Evolutionary conservation across 2,329 filamentous ascomycete genomes (phyloP).

Genomic region (Cladorrhinum sp.): DNA sequence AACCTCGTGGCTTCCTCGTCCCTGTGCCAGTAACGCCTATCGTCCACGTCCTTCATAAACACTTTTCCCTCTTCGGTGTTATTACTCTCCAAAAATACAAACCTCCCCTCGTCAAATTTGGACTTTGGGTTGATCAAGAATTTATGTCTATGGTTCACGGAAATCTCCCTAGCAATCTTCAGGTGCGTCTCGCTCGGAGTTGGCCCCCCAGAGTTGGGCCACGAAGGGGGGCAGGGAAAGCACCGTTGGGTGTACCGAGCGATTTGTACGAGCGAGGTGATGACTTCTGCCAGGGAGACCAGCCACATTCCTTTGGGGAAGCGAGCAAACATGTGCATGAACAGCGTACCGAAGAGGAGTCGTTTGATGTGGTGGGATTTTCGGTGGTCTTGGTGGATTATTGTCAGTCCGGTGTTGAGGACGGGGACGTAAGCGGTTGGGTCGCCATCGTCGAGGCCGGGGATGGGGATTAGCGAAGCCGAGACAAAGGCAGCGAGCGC

Average conservation of each 20-base stretch:
- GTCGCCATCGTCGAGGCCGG: background rate
- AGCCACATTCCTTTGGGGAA: slow-evolving; percentile 15
- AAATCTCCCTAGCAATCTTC: background rate
- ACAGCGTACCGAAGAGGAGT: slow-evolving; percentile 13
- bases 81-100: slow-evolving; percentile 17
- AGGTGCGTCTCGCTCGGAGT: background rate
- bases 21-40: slow-evolving; percentile 15
- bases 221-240: slow-evolving; percentile 12
- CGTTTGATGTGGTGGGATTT: slow-evolving; percentile 8
- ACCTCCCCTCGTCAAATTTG: slow-evolving; percentile 16
- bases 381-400: slow-evolving; percentile 13
- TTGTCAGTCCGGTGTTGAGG: slow-evolving; percentile 13
- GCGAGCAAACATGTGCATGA: slow-evolving; percentile 9
- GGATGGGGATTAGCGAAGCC: slow-evolving; percentile 8
- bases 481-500: slow-evolving; percentile 13
- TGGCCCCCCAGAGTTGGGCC: background rate
- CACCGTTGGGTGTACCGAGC: slow-evolving; percentile 3
- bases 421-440: background rate
- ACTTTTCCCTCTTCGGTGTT: slow-evolving; percentile 3
- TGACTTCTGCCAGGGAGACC: slow-evolving; percentile 15
- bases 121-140: slow-evolving; percentile 6
- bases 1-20: slow-evolving; percentile 12
- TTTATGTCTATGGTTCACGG: slow-evolving; percentile 3
- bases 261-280: slow-evolving; percentile 21
- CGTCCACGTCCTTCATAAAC: slow-evolving; percentile 20